Percentiles rank a stretch among this genome's conserved stretches.
phyloP scores from a whole-genome alignment of 345 rosid species.

The Boechera divaricarpa region DNA sequence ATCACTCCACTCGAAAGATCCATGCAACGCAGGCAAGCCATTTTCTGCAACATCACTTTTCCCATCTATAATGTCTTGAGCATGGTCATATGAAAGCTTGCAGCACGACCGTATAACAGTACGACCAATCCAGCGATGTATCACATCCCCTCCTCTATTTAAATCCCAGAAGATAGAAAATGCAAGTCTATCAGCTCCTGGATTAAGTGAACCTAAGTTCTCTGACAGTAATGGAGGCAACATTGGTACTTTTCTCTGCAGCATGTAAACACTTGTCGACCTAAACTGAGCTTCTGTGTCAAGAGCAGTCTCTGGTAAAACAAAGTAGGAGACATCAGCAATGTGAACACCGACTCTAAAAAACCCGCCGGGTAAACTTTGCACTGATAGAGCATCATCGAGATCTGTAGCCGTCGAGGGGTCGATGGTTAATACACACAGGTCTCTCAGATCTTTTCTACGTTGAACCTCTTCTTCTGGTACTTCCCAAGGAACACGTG shows the following conservation, averaged over 20 bases:
- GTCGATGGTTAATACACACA: slow-evolving; percentile 80
- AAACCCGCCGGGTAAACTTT: slow-evolving; percentile 59
- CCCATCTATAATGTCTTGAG: slow-evolving; percentile 71
- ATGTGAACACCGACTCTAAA: slow-evolving; percentile 90
- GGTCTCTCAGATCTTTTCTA: slow-evolving; percentile 73
- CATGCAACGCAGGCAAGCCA: slow-evolving; percentile 61
- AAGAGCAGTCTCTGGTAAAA: slow-evolving; percentile 73
- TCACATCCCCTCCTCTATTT: slow-evolving; percentile 57
- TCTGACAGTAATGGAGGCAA: slow-evolving; percentile 80
- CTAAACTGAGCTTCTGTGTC: slow-evolving; percentile 81
- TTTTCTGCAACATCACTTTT: slow-evolving; percentile 41
- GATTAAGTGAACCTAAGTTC: slow-evolving; percentile 73
- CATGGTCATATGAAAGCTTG: slow-evolving; percentile 84
- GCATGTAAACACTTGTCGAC: slow-evolving; percentile 83
- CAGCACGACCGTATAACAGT: slow-evolving; percentile 81
- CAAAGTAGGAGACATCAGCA: slow-evolving; percentile 87
- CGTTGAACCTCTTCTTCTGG: slow-evolving; percentile 61
- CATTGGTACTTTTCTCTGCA: slow-evolving; percentile 71
- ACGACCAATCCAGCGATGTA: slow-evolving; percentile 81
- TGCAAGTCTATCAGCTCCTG: slow-evolving; percentile 85
- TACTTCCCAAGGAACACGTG: slow-evolving; percentile 72
- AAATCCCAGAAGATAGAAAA: slow-evolving; percentile 88
- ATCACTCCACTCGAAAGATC: slow-evolving; percentile 69
- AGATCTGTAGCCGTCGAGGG: slow-evolving; percentile 80
- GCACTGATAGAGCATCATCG: slow-evolving; percentile 91